Base-by-base conservation (phyloP, 345 rosid species). In the Fremontodendron californicum region DNA sequence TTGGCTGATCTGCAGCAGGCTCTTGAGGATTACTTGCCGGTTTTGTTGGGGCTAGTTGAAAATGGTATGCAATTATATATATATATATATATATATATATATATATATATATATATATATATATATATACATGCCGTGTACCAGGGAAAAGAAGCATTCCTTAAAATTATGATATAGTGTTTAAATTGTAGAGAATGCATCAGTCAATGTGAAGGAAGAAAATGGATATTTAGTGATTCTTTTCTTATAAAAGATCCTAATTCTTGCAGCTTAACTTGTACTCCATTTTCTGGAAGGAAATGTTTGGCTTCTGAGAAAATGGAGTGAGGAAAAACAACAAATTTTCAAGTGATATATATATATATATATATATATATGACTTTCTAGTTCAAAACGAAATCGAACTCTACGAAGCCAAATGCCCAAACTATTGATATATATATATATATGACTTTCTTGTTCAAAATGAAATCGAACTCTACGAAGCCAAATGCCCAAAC, bases 21-120 rank as follows among this genome's bases (percentile, higher is more conserved):
- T 77, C 90, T 89, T 21, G 92, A 91, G 68, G 95, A 91, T 79
- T 91, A 91, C 81, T 76, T 91, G 83, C 89, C 95, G 58, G 85
- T 89, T 49, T 84, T 90, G 69, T 39, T 89, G 81, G 90, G 90
- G 55, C 71, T 88, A 35, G 90, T 88, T 78, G 79, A 85, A 82
- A 87, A 91, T 57, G 89, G 89, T 84, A 78, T 25, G 63, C n/a
- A n/a, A n/a, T n/a, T n/a, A n/a, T n/a, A n/a, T n/a, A n/a, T n/a
- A n/a, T n/a, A n/a, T n/a, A n/a, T n/a, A n/a, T n/a, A n/a, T n/a
- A n/a, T n/a, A n/a, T n/a, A n/a, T n/a, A n/a, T n/a, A n/a, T n/a
- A n/a, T n/a, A n/a, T n/a, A n/a, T n/a, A n/a, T n/a, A n/a, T n/a
- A n/a, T n/a, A n/a, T n/a, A n/a, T n/a, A n/a, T n/a, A n/a, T n/a